These are phyloP conservation scores for Stromatinia cepivora DNA, from an alignment of 2,329 filamentous ascomycete species.

Conservation along the genomic window DNA sequence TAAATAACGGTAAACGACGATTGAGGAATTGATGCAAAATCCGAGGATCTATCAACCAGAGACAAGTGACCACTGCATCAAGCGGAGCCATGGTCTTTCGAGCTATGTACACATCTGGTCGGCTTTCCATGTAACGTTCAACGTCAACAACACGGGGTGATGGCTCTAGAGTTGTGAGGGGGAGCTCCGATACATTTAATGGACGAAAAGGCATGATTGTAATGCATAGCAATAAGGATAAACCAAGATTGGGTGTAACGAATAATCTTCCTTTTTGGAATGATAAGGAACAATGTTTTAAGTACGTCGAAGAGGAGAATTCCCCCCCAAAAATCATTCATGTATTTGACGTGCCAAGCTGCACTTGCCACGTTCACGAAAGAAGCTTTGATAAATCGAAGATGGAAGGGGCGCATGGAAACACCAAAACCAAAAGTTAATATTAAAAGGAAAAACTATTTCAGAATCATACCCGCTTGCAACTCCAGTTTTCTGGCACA, in stretches of 20 bases:
- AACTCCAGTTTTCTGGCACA: constrained; percentile 32
- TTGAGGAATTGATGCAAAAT: constrained; percentile 16
- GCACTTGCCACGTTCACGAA: background rate
- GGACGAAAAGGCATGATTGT: constrained; percentile 10
- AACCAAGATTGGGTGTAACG: too few relatives aligned
- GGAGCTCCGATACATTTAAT: constrained; percentile 3
- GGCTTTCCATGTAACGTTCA: background rate
- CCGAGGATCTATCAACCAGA: constrained; percentile 6
- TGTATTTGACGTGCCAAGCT: background rate
- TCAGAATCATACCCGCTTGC: constrained; percentile 12
- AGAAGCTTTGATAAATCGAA: background rate
- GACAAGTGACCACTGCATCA: constrained; percentile 7
- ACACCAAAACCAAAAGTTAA: background rate
- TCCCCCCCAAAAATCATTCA: too few relatives aligned
- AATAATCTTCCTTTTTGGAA: background rate
- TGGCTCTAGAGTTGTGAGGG: background rate
- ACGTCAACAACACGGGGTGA: constrained; percentile 10
- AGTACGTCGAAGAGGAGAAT: background rate
- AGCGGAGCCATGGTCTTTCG: constrained; percentile 7
- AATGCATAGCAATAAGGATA: background rate
- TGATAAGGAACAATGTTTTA: background rate
- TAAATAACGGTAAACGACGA: background rate
- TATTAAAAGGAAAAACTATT: background rate
- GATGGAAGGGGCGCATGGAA: background rate
- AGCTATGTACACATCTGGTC: background rate